Conservation (phyloP, 2,329 filamentous ascomycete species). For the Aspergillus brunneoviolaceus region DNA sequence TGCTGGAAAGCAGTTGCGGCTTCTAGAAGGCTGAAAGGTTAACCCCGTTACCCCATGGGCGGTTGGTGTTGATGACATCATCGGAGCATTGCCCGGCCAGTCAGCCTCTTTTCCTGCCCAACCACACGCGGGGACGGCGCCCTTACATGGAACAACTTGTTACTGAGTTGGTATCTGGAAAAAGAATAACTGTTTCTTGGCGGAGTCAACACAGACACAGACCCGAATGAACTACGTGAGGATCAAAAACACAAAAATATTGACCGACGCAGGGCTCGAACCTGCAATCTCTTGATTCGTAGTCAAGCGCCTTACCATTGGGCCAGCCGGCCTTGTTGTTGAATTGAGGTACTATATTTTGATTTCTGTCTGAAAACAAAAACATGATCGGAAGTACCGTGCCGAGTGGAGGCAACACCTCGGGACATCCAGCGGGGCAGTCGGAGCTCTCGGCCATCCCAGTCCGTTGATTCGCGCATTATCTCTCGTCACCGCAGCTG, state of each 20-base stretch:
- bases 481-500: background rate
- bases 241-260: slow-evolving; percentile 20
- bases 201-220: background rate
- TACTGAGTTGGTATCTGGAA: background rate
- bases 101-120: background rate
- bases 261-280: slow-evolving; percentile 45
- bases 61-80: background rate
- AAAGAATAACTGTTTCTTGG: background rate
- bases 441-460: slow-evolving; percentile 5
- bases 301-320: slow-evolving; percentile 27
- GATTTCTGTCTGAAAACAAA: no score
- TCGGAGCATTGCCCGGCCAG: background rate
- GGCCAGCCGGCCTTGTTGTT: slow-evolving; percentile 28
- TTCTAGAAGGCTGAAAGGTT: background rate
- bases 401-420: slow-evolving; percentile 21
- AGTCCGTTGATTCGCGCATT: background rate
- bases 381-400: slow-evolving; percentile 20
- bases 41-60: background rate
- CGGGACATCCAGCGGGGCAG: slow-evolving; percentile 6
- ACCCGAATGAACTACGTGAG: background rate
- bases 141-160: background rate
- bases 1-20: background rate
- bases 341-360: accelerated
- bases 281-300: slow-evolving; percentile 50
- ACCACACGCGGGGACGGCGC: background rate